Evolutionary conservation across 2,329 filamentous ascomycete genomes (phyloP).

Genomic region (Boeremia exigua): DNA sequence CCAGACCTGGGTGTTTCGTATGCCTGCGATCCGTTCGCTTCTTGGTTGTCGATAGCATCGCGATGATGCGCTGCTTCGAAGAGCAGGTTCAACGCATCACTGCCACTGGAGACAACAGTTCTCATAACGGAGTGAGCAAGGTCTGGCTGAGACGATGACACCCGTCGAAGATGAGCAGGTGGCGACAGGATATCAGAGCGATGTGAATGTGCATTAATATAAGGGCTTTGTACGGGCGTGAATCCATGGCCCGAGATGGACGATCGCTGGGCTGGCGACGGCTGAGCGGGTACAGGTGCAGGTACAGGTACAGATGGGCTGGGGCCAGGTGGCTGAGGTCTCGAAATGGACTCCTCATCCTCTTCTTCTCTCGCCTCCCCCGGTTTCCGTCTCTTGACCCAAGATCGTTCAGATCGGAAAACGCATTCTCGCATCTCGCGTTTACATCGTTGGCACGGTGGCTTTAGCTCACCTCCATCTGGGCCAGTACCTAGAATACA

Average conservation of each 20-base stretch:
- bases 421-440: slow-evolving; percentile 59
- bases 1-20: slow-evolving; percentile 47
- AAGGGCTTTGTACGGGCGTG: slow-evolving; percentile 36
- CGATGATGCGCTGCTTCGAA: slow-evolving; percentile 57
- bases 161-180: slow-evolving; percentile 34
- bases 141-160: slow-evolving; percentile 43
- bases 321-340: slow-evolving; percentile 14
- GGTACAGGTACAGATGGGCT: slow-evolving; percentile 14
- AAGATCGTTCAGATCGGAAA: slow-evolving; percentile 50
- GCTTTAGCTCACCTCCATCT: slow-evolving; percentile 50
- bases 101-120: slow-evolving; percentile 60
- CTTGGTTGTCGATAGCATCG: slow-evolving; percentile 45
- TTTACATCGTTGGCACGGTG: slow-evolving; percentile 57
- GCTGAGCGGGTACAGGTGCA: slow-evolving; percentile 21
- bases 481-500: slow-evolving; percentile 56
- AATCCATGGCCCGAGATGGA: slow-evolving; percentile 35
- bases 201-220: slow-evolving; percentile 25
- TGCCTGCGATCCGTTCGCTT: slow-evolving; percentile 43
- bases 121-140: slow-evolving; percentile 53
- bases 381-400: slow-evolving; percentile 47
- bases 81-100: slow-evolving; percentile 60
- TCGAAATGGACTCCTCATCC: slow-evolving; percentile 17
- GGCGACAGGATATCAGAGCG: slow-evolving; percentile 42
- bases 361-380: slow-evolving; percentile 36
- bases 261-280: slow-evolving; percentile 29